phyloP scores from a whole-genome alignment of 2,329 filamentous ascomycete species.

The Colletotrichum eremochloae region DNA sequence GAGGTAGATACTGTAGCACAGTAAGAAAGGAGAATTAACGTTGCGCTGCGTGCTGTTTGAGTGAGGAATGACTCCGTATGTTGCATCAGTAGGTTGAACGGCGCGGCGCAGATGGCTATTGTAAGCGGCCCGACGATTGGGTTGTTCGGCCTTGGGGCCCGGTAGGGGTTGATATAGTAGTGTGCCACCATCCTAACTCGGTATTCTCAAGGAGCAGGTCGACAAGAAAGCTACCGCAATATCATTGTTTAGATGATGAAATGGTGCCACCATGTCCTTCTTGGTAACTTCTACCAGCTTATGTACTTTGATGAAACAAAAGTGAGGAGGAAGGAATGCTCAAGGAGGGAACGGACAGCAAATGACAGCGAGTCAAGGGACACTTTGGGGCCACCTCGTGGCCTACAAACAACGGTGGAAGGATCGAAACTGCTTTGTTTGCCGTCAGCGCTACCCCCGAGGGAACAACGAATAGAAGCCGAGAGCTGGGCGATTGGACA shows the following conservation, averaged over 20 bases:
- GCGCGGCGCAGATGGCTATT: slow-evolving; percentile 6
- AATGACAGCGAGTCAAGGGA: background rate
- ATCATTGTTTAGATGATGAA: background rate
- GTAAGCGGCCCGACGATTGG: background rate
- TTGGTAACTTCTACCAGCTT: background rate
- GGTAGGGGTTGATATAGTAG: background rate
- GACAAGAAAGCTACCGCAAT: background rate
- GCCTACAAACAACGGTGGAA: slow-evolving; percentile 1
- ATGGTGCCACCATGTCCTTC: background rate
- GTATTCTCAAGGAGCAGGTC: background rate
- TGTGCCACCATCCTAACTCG: background rate
- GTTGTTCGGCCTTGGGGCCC: slow-evolving; percentile 21
- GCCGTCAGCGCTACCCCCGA: slow-evolving; percentile 30
- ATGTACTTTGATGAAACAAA: no score
- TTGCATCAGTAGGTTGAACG: background rate
- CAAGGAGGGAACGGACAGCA: background rate
- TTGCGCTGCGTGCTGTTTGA: slow-evolving; percentile 16
- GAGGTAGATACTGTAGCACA: slow-evolving; percentile 23
- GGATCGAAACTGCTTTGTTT: background rate
- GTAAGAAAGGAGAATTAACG: slow-evolving; percentile 10
- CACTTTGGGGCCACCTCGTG: background rate
- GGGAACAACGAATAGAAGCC: slow-evolving; percentile 3
- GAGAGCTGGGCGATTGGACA: slow-evolving; percentile 23
- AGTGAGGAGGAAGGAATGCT: no score
- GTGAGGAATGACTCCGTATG: slow-evolving; percentile 9